Percentiles rank a stretch among this genome's conserved stretches.
phyloP scores from a whole-genome alignment of 2,329 filamentous ascomycete species.

The Aspergillus japonicus region DNA sequence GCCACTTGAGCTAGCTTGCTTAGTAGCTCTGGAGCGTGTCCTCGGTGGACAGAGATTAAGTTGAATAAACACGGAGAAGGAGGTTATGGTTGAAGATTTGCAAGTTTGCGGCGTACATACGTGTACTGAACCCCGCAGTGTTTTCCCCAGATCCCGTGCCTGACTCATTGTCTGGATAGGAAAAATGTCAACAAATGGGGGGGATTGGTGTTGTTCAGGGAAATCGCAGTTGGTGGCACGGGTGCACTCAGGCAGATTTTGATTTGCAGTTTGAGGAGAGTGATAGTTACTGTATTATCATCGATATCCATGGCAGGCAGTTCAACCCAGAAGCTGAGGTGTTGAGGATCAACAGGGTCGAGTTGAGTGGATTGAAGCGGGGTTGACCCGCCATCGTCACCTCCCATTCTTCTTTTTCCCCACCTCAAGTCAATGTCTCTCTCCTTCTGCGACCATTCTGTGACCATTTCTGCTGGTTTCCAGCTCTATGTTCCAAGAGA shows the following conservation, averaged over 20 bases:
- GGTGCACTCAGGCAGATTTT: not conserved
- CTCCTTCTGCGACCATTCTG: not conserved
- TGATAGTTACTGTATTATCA: not conserved
- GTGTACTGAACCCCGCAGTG: not conserved
- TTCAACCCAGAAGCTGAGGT: not conserved
- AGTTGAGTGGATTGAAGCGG: not conserved
- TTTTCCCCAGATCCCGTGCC: conserved; percentile 4
- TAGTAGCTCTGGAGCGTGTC: not conserved
- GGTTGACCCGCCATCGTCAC: not conserved
- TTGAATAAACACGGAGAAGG: no score
- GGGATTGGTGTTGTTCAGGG: not conserved
- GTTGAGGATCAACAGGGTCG: not conserved
- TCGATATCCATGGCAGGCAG: not conserved
- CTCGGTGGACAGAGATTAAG: not conserved
- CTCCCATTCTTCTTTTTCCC: not conserved
- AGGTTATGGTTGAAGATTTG: not conserved
- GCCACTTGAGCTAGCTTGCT: no score
- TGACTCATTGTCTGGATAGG: not conserved
- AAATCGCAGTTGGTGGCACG: not conserved
- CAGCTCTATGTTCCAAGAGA: not conserved
- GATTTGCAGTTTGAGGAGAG: not conserved
- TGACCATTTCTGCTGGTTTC: not conserved
- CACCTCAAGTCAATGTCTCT: not conserved
- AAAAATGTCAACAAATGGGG: not conserved
- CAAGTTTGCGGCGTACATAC: not conserved